Conservation (phyloP, 129 eudicot species). For the Scalesia atractyloides region DNA sequence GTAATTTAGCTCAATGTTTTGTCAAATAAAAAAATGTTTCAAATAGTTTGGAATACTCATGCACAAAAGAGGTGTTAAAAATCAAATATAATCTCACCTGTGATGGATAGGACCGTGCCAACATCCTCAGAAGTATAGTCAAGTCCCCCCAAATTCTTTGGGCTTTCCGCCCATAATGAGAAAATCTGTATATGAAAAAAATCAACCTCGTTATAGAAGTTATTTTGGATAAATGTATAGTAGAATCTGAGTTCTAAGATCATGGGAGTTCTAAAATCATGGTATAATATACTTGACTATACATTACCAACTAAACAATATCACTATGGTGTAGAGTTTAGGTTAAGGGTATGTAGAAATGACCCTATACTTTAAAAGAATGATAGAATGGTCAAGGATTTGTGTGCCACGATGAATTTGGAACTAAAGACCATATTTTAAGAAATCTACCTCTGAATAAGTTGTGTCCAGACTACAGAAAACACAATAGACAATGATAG, state of each 20-base stretch:
- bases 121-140: slow-evolving; percentile 64
- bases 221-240: neutral
- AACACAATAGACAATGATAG: slow-evolving; percentile 75
- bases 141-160: slow-evolving; percentile 74
- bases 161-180: slow-evolving; percentile 95
- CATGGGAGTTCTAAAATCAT: too few relatives aligned
- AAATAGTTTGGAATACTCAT: neutral
- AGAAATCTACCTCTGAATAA: slow-evolving; percentile 72
- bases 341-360: too few relatives aligned
- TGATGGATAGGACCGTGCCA: slow-evolving; percentile 63
- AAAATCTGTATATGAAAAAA: slow-evolving; percentile 53
- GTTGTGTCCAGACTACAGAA: slow-evolving; percentile 93
- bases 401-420: neutral
- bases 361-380: too few relatives aligned
- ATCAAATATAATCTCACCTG: slow-evolving; percentile 52
- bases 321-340: neutral
- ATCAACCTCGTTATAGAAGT: neutral
- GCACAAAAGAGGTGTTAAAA: neutral
- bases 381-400: too few relatives aligned
- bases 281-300: slow-evolving; percentile 4
- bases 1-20: too few relatives aligned
- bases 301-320: neutral
- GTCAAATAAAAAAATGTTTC: neutral
- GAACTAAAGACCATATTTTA: neutral
- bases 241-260: neutral